A percentile compares a stretch with the other conserved stretches of the same genome.
These are phyloP conservation scores for Gossypium ekmanianum DNA, from an alignment of 345 rosid species.

Conservation along the genomic window DNA sequence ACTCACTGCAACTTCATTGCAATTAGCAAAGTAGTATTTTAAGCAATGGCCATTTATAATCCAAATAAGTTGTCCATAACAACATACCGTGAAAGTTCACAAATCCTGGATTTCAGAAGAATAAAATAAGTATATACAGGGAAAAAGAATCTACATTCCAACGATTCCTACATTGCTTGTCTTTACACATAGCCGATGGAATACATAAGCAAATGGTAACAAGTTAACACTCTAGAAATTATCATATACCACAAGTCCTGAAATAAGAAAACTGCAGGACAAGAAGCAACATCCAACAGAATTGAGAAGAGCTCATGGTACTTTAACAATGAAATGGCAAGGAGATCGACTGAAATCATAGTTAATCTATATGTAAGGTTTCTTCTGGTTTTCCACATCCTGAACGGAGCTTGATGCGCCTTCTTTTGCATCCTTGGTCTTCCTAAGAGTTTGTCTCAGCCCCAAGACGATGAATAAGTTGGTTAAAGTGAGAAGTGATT, in stretches of 20 bases:
- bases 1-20: not conserved
- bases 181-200: not conserved
- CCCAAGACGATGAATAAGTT: constrained; percentile 86
- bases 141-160: constrained; percentile 1
- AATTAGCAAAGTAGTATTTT: not conserved
- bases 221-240: not conserved
- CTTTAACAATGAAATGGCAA: not conserved
- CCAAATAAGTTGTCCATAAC: not conserved
- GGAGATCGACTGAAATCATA: not conserved
- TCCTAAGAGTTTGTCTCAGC: constrained; percentile 68
- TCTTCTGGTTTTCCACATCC: constrained; percentile 28
- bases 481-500: constrained; percentile 80
- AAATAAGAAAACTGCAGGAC: not conserved
- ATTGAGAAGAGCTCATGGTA: not conserved
- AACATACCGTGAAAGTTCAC: not conserved
- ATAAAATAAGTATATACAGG: not conserved
- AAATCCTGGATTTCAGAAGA: not conserved
- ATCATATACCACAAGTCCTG: not conserved
- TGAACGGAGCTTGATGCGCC: constrained; percentile 21
- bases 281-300: not conserved
- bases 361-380: constrained; percentile 28
- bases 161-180: not conserved
- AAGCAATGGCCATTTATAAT: not conserved
- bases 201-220: not conserved
- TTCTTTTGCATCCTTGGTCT: constrained; percentile 30